phyloP scores from a whole-genome alignment of 305 asterid species.

The Solanum chacoense region DNA sequence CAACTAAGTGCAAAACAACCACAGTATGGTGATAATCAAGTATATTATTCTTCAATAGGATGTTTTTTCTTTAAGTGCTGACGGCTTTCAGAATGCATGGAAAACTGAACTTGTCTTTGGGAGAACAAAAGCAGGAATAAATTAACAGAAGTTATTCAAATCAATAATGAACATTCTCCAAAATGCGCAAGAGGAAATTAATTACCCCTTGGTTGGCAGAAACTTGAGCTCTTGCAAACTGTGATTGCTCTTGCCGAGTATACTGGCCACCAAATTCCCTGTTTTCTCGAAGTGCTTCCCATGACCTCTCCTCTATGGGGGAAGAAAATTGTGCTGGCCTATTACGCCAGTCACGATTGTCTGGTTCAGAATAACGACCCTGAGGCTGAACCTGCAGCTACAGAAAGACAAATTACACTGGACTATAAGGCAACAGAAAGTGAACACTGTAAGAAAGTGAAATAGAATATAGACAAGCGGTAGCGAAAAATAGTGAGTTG shows the following conservation, averaged over 20 bases:
- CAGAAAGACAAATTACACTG: neutral
- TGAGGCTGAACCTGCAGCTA: slow-evolving; percentile 44
- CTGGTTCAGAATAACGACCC: slow-evolving; percentile 61
- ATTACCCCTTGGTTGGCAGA: slow-evolving; percentile 65
- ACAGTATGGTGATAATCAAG: neutral
- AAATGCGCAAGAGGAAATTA: neutral
- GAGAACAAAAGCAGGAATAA: neutral
- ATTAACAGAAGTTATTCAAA: neutral
- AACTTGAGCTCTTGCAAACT: slow-evolving; percentile 43
- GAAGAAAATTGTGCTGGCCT: slow-evolving; percentile 49
- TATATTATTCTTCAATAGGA: neutral
- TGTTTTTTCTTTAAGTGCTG: neutral
- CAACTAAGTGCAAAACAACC: neutral
- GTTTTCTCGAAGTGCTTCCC: slow-evolving; percentile 63
- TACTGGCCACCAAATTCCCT: slow-evolving; percentile 33
- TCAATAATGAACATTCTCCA: neutral
- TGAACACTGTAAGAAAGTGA: neutral
- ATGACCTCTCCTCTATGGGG: slow-evolving; percentile 61
- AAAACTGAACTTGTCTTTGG: neutral
- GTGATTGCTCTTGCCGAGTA: slow-evolving; percentile 55
- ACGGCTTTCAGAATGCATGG: neutral
- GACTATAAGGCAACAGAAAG: neutral
- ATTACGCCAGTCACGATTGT: slow-evolving; percentile 90
- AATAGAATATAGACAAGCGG: neutral
- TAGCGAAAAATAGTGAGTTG: neutral